Base-by-base conservation (phyloP, 139 green algal genomes). In the Yamagishiella unicocca region DNA sequence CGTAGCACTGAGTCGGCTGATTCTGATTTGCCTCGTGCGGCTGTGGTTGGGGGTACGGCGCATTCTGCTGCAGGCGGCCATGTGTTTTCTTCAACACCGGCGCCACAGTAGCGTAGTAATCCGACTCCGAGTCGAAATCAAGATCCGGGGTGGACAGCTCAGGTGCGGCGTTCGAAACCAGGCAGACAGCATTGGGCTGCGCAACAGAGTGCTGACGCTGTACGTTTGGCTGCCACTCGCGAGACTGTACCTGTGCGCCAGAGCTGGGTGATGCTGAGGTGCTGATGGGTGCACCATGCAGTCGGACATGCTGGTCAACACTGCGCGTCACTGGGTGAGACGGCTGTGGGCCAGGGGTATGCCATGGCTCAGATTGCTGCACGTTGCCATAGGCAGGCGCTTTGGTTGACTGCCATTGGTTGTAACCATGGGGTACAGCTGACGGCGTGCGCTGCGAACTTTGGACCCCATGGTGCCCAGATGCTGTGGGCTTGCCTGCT, bases 61-160 rank as follows among this genome's bases (percentile, higher is more conserved):
- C 29, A 7, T 66, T 12, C 72, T 46, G 37, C 72, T 64, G 43
- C 45, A 61, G 73, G 25, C 66, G 9, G n/a, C n/a, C n/a, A n/a
- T n/a, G n/a, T n/a, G n/a, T n/a, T n/a, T n/a, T n/a, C n/a, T n/a
- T n/a, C n/a, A n/a, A n/a, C n/a, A n/a, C n/a, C n/a, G n/a, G n/a
- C n/a, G n/a, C n/a, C n/a, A n/a, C n/a, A n/a, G n/a, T n/a, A n/a
- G n/a, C 9, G 6, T 61, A 29, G 33, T 54, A 7, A 37, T 82
- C 73, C 0, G 72, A 62, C 72, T 84, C 77, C 61, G 78, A 85
- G 12, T 86, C 80, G 25, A 86, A 86, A 43, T 86, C 80, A n/a
- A 86, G 64, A 33, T 86, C 80, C 9, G 80, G 80, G 0, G 80
- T 86, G 21, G 24, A 37, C 33, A 86, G 42, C 22, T 86, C 80